phyloP scores from a whole-genome alignment of 2,329 filamentous ascomycete species.

The Dactylellina drechsleri region DNA sequence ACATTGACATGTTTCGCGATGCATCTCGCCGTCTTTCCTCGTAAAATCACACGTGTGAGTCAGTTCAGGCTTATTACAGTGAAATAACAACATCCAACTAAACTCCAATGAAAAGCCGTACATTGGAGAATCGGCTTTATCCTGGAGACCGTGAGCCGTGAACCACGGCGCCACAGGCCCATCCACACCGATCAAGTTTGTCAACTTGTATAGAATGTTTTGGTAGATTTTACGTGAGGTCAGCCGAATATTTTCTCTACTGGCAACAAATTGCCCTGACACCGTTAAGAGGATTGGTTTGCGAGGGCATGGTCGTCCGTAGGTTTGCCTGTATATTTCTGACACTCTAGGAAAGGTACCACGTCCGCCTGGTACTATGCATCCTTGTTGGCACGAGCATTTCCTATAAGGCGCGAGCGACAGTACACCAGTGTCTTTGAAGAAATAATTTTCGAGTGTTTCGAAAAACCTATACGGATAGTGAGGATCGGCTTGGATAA shows the following conservation, averaged over 20 bases:
- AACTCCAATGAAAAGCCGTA: neutral
- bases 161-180: neutral
- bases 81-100: neutral
- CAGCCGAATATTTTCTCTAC: neutral
- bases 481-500: conserved; percentile 4
- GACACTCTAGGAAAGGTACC: neutral
- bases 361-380: neutral
- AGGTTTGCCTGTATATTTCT: neutral
- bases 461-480: neutral
- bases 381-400: neutral
- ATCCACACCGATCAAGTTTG: neutral
- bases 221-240: neutral
- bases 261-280: neutral
- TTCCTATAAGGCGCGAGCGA: neutral
- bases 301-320: neutral
- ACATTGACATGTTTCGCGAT: neutral
- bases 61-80: neutral
- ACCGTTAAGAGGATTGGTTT: neutral
- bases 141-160: neutral
- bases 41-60: neutral
- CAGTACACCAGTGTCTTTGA: neutral
- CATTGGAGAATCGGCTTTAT: neutral
- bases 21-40: neutral
- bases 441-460: neutral
- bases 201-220: neutral